Evolutionary conservation across 768 basidiomycete genomes (phyloP).

Genomic region (Rossbeevera mucosa): DNA sequence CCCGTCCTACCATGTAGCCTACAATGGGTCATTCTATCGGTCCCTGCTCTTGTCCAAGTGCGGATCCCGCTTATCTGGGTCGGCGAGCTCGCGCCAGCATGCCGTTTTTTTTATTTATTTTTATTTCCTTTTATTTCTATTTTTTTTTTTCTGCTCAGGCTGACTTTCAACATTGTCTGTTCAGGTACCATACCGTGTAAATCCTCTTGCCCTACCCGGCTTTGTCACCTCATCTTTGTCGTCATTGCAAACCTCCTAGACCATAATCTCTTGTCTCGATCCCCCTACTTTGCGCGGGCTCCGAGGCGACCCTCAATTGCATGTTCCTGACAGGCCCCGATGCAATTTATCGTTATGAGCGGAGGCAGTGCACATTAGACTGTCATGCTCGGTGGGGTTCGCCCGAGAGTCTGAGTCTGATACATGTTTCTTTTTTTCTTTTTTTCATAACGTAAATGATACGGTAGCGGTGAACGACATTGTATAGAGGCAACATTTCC

Average conservation of each 20-base stretch:
- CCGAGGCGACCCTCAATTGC: slow-evolving; percentile 25
- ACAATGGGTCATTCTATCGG: neutral
- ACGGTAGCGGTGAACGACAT: slow-evolving; percentile 2
- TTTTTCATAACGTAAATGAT: slow-evolving; percentile 12
- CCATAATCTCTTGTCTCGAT: neutral
- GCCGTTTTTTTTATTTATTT: slow-evolving; percentile 7
- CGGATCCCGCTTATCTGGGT: neutral
- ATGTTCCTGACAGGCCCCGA: slow-evolving; percentile 26
- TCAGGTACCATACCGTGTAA: slow-evolving; percentile 14
- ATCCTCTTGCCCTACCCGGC: slow-evolving; percentile 5
- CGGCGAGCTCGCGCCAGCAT: slow-evolving; percentile 6
- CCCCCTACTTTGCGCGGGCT: slow-evolving; percentile 26
- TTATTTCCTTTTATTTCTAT: neutral
- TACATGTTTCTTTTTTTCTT: neutral
- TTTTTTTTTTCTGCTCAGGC: neutral
- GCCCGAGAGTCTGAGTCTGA: neutral
- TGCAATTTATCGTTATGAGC: slow-evolving; percentile 18
- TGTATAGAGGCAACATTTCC: neutral
- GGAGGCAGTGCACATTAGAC: slow-evolving; percentile 9
- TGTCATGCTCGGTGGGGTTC: neutral
- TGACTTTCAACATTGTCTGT: slow-evolving; percentile 10
- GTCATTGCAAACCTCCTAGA: neutral
- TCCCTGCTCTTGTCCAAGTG: neutral
- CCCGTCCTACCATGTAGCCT: slow-evolving; percentile 1
- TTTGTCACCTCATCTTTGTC: slow-evolving; percentile 18